Evolutionary conservation across 345 rosid genomes (phyloP).

Genomic region (Crucihimalaya himalaica): DNA sequence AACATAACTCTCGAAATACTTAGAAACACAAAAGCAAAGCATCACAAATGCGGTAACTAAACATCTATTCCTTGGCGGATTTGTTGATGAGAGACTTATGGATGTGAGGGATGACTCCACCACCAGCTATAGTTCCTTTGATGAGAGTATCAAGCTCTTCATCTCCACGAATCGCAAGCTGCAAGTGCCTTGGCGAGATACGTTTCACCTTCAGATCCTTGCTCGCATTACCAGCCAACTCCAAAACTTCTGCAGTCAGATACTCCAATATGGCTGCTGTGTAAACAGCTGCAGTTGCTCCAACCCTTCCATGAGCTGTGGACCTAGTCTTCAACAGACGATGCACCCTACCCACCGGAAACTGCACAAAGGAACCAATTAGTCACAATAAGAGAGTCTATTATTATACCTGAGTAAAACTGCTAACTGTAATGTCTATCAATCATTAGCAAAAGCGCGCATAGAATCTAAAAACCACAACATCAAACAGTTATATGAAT

Average conservation of each 20-base stretch:
- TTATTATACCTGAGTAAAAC: no score
- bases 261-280: slow-evolving; percentile 69
- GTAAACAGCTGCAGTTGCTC: slow-evolving; percentile 81
- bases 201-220: slow-evolving; percentile 78
- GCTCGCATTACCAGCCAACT: slow-evolving; percentile 72
- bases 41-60: not conserved
- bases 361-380: slow-evolving; percentile 35
- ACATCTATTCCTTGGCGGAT: slow-evolving; percentile 58
- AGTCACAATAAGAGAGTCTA: not conserved
- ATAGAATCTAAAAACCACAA: not conserved
- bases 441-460: not conserved
- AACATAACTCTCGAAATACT: slow-evolving; percentile 23
- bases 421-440: not conserved
- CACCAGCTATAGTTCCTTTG: slow-evolving; percentile 74
- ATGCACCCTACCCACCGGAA: slow-evolving; percentile 72
- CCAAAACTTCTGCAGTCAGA: slow-evolving; percentile 69
- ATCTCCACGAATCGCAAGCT: slow-evolving; percentile 72
- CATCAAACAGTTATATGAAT: not conserved
- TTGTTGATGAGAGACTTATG: slow-evolving; percentile 81
- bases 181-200: slow-evolving; percentile 68
- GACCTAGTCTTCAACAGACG: slow-evolving; percentile 62
- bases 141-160: slow-evolving; percentile 76
- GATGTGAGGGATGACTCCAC: slow-evolving; percentile 77
- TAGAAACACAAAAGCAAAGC: slow-evolving; percentile 19
- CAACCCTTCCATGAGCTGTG: slow-evolving; percentile 69